Evolutionary conservation across 139 green algal species (phyloP), one percentile per base, ranked within the genome.

Genomic region (Chlamydomonas sp.): DNA sequence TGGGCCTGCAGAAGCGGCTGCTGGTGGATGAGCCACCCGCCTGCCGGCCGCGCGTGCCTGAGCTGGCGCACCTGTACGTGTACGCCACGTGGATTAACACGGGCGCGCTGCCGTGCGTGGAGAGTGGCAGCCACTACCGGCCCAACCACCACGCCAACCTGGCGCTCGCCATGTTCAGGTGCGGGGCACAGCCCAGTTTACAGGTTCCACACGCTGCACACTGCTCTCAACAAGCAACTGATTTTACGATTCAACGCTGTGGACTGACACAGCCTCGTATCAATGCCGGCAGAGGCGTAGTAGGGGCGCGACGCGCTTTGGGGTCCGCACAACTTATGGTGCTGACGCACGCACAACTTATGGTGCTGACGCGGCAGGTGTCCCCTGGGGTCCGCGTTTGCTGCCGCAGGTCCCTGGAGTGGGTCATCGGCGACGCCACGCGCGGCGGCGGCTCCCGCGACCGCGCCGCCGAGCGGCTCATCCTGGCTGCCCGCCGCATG

Each of bases 121-220:
- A 99, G 92, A 93, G 93, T 31, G 98, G 98, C 31, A 94, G 95
- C 31, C 98, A 99, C 94, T 93, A 97, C 90, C 91, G 98, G 5
- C 98, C 98, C 75, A 99, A 99, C 92, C 93, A 95, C 79, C 98
- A 99, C 88, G 97, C 98, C 1, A 93, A 98, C 85, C 85, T 96
- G 78, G 89, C 94, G 2, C 89, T 95, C 72, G 49, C 91, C 63
- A 98, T 99, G 74, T 99, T 99, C 95, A 91, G 95, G 69, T 93
- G 85, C 1, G 85, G 4, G 58, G 2, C 18, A 64, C 59, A 9
- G 66, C 66, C 66, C 12, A 14, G 31, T 49, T 49, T 49, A 49
- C 31, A 49, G 31, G 31, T 49, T 49, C 31, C 31, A 49, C 31
- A 49, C 31, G 31, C 31, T 49, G 31, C 31, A 49, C 31, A 72